These are phyloP conservation scores for Tetrapyrgos nigripes DNA, from an alignment of 1,284 basidiomycete genomes.

Conservation along the genomic window DNA sequence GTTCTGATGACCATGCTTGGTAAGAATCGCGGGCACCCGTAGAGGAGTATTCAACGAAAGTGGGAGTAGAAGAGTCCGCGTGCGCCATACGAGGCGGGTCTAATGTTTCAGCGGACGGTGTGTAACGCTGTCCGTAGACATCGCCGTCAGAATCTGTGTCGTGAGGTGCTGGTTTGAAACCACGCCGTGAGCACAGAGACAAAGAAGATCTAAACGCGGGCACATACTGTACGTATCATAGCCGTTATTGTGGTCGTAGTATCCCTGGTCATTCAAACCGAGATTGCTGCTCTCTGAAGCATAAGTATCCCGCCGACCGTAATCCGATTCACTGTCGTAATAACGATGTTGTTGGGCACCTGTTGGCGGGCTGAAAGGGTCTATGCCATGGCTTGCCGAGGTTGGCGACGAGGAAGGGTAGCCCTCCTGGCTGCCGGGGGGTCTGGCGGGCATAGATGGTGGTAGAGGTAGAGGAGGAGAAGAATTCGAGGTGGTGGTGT, in stretches of 20 bases:
- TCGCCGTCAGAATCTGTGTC: conserved; percentile 83
- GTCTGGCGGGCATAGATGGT: conserved; percentile 47
- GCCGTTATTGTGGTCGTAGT: conserved; percentile 66
- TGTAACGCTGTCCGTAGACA: conserved; percentile 70
- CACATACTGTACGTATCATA: conserved; percentile 71
- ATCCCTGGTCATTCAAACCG: conserved; percentile 56
- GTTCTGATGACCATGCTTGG: conserved; percentile 92
- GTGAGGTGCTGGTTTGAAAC: conserved; percentile 56
- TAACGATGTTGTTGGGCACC: conserved; percentile 56
- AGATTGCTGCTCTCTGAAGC: conserved; percentile 72
- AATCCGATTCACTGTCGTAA: conserved; percentile 80
- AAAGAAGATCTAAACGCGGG: conserved; percentile 17
- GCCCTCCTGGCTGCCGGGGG: conserved; percentile 51
- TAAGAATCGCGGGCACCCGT: conserved; percentile 77
- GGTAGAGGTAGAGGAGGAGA: conserved; percentile 24
- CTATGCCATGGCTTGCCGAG: conserved; percentile 49
- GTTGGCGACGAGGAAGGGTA: conserved; percentile 50
- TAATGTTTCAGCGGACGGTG: conserved; percentile 76
- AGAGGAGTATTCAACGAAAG: conserved; percentile 59
- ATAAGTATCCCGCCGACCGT: conserved; percentile 68
- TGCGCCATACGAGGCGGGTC: conserved; percentile 58
- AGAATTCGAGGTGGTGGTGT: conserved; percentile 10
- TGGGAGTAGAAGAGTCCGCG: conserved; percentile 68
- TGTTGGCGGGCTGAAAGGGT: conserved; percentile 60
- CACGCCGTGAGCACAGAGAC: conserved; percentile 27